A percentile compares a stretch with the other conserved stretches of the same genome.
phyloP scores from a whole-genome alignment of 257 asterid species.

The Solanum neorickii region DNA sequence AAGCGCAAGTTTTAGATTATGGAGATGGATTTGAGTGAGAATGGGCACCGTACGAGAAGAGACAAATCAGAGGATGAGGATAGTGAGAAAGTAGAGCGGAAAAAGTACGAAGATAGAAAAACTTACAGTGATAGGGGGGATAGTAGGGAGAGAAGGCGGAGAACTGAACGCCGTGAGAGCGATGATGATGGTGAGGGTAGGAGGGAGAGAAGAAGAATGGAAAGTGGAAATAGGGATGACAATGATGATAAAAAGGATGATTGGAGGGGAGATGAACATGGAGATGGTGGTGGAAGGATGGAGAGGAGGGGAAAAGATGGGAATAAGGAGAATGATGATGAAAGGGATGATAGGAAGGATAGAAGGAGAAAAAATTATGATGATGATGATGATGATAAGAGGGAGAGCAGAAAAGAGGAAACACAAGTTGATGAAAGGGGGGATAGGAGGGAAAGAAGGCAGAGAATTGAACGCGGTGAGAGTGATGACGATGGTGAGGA shows the following conservation, averaged over 20 bases:
- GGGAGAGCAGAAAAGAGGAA: background rate
- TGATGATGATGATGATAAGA: background rate
- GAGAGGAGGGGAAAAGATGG: background rate
- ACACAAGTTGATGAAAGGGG: constrained; percentile 1
- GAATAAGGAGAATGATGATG: background rate
- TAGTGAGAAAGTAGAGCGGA: background rate
- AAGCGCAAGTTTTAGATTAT: background rate
- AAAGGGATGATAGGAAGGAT: background rate
- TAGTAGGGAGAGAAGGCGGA: background rate
- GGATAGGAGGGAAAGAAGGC: background rate
- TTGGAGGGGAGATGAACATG: background rate
- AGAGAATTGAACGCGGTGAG: background rate
- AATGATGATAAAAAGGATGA: background rate
- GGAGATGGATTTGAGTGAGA: background rate
- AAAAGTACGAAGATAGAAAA: background rate
- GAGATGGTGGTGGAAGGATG: background rate
- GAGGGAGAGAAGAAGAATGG: background rate
- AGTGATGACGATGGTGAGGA: background rate
- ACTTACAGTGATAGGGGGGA: background rate
- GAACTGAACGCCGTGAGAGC: background rate
- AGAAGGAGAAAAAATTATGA: background rate
- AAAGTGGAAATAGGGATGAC: background rate
- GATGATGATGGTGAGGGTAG: background rate
- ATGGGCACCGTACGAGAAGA: background rate
- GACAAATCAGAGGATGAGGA: background rate